Evolutionary conservation across 2,329 filamentous ascomycete genomes (phyloP), one percentile per base, ranked within the genome.

Genomic region (Claviceps sp.): DNA sequence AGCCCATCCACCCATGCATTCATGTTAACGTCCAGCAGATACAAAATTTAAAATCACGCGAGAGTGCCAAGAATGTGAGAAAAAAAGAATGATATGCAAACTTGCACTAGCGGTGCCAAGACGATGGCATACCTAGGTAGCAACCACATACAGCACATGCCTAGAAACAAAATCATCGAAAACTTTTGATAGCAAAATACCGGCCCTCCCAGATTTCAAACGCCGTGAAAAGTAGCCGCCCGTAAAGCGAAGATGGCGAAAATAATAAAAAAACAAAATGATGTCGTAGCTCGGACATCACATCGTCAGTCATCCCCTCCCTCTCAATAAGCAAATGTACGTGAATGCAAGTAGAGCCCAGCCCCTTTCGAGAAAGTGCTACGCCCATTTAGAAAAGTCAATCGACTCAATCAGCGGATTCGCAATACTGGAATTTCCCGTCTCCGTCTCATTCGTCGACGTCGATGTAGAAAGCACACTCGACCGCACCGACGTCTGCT

Each of bases 401-500:
- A 68, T 64, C 44, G 67, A 67, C 47, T 70, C 68, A 13, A 67
- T 59, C 24, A 66, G 56, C 3, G 63, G 60, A 52, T 66, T 54
- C 8, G 59, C 60, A 38, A 60, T 64, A 13, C 60, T 64, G 13
- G 53, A 30, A n/a, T 62, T 58, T 3, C 62, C 68, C 26, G 72
- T 64, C 60, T 82, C 80, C 1, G 77, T 76, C 52, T 78, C 77
- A 51, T 76, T 75, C 5, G 75, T 75, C 11, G 74, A 74, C 1
- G 73, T 72, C 10, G 72, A 74, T 34, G 73, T 75, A n/a, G 69
- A 72, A 5, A 81, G 64, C 56, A 76, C 70, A n/a, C 76, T 81
- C 5, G 77, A 79, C 43, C 80, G 72, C 53, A 82, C 78, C 50
- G 77, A 81, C 10, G 65, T 70, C 57, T 74, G 71, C 56, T 82